These are phyloP conservation scores for Chlamydomonas asymmetrica DNA, from an alignment of 139 green algal genomes.

Conservation along the genomic window DNA sequence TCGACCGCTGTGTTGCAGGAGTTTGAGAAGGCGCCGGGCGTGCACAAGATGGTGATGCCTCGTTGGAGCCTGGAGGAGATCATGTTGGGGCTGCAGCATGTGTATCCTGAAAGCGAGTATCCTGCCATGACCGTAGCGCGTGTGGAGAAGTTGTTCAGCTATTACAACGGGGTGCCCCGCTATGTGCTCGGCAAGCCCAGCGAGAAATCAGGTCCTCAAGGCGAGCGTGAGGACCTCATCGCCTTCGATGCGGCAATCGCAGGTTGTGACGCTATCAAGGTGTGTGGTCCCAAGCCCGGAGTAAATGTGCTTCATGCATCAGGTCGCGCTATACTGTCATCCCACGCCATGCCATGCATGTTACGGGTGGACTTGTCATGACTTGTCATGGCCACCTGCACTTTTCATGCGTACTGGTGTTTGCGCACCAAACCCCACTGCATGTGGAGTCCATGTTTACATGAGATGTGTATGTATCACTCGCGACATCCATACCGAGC, in stretches of 20 bases:
- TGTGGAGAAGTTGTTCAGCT: neutral
- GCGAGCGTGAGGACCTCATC: neutral
- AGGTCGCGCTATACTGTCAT: no score
- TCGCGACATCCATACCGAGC: no score
- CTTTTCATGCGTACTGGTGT: no score
- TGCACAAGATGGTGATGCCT: constrained; percentile 1
- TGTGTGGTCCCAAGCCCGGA: no score
- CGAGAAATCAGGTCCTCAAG: neutral
- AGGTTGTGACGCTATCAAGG: neutral
- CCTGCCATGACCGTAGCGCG: neutral
- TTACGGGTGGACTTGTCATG: no score
- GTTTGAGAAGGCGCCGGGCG: neutral
- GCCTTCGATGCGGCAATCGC: neutral
- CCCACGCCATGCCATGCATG: no score
- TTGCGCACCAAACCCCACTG: no score
- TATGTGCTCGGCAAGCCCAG: neutral
- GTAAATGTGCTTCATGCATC: no score
- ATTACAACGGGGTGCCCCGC: neutral
- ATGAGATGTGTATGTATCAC: no score
- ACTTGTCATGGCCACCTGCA: no score
- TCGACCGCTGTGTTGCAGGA: neutral
- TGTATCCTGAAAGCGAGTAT: neutral
- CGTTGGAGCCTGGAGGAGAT: neutral
- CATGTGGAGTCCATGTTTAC: no score
- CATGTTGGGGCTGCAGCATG: neutral